phyloP scores from a whole-genome alignment of 176 grass and related monocot genomes.

The Pontederia paniculata region DNA sequence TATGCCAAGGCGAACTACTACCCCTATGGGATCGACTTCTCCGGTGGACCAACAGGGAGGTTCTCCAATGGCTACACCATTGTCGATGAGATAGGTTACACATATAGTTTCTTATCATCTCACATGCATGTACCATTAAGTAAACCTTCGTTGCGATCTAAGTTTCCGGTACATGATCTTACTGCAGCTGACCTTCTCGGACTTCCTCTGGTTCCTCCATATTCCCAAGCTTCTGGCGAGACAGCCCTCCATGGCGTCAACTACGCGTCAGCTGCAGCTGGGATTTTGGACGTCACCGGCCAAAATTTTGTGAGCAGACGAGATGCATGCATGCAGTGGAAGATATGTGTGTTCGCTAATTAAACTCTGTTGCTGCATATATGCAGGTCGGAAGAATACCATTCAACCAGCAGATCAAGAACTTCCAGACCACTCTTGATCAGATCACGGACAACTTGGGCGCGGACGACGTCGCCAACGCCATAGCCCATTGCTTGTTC shows the following conservation, averaged over 20 bases:
- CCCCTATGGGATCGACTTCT: constrained; percentile 93
- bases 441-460: constrained; percentile 29
- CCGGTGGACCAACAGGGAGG: constrained; percentile 60
- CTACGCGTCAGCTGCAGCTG: constrained; percentile 81
- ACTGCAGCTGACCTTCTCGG: constrained; percentile 64
- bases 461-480: constrained; percentile 13
- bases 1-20: constrained; percentile 86
- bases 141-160: no score
- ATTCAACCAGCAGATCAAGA: constrained; percentile 90
- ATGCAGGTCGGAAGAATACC: constrained; percentile 57
- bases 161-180: background rate
- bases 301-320: constrained; percentile 56
- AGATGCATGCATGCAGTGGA: background rate
- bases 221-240: constrained; percentile 41
- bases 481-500: constrained; percentile 41
- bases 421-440: constrained; percentile 61
- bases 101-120: background rate
- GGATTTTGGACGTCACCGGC: constrained; percentile 83
- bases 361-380: background rate
- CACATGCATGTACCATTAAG: background rate
- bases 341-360: background rate
- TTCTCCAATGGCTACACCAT: constrained; percentile 98
- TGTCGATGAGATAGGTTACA: constrained; percentile 50
- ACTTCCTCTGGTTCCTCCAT: constrained; percentile 61
- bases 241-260: constrained; percentile 66